Evolutionary conservation across 208 protist genomes (phyloP).

Genomic region (Leishmania lainsoni): DNA sequence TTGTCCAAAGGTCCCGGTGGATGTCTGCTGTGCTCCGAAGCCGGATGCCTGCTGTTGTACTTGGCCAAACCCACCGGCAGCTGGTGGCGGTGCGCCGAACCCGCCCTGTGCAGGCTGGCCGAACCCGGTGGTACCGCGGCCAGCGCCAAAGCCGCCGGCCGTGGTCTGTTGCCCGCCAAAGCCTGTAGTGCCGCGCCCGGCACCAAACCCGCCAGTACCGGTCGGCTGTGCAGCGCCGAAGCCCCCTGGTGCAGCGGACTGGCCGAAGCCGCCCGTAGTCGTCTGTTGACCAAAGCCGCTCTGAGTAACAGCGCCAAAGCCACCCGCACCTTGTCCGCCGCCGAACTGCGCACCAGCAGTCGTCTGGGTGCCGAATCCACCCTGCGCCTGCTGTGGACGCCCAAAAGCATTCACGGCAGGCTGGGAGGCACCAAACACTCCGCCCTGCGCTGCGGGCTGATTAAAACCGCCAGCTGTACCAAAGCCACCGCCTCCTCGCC

Average conservation of each 20-base stretch:
- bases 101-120: slow-evolving; percentile 23
- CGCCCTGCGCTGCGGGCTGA: slow-evolving; percentile 10
- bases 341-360: slow-evolving; percentile 14
- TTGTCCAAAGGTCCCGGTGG: slow-evolving; percentile 4
- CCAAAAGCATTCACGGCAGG: slow-evolving; percentile 13
- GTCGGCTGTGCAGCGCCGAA: slow-evolving; percentile 24
- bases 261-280: slow-evolving; percentile 27
- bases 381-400: slow-evolving; percentile 21
- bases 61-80: slow-evolving; percentile 28
- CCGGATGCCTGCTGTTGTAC: slow-evolving; percentile 4
- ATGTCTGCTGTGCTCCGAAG: slow-evolving; percentile 7
- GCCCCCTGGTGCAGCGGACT: slow-evolving; percentile 22
- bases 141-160: slow-evolving; percentile 41
- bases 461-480: slow-evolving; percentile 13
- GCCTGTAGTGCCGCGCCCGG: slow-evolving; percentile 8
- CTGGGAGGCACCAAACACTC: slow-evolving; percentile 13
- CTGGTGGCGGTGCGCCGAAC: slow-evolving; percentile 37
- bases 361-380: slow-evolving; percentile 21
- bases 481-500: slow-evolving; percentile 13
- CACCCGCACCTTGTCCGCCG: slow-evolving; percentile 16
- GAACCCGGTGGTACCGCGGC: slow-evolving; percentile 30
- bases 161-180: slow-evolving; percentile 9
- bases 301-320: slow-evolving; percentile 31
- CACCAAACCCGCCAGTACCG: slow-evolving; percentile 19
- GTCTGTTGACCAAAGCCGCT: slow-evolving; percentile 30